Base-by-base conservation (phyloP, 75 land plant species). In the Adiantum capillusveneris region DNA sequence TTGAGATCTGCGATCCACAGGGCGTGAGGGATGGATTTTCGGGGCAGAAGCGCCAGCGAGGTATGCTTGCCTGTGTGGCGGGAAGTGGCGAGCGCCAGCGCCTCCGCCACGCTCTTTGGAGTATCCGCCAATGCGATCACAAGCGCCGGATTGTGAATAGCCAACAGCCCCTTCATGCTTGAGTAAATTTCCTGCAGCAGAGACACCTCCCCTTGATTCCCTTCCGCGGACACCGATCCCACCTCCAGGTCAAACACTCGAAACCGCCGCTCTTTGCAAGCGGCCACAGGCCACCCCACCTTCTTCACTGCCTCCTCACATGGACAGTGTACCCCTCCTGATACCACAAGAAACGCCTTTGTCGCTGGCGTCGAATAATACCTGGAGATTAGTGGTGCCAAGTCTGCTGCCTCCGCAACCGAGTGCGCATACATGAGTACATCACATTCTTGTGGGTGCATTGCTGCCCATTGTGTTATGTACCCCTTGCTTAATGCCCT, bases 401-500 rank as follows among this genome's bases (percentile, higher is more conserved):
- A 65, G 12, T 75, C 80, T 30, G 49, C 69, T 6, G 87, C 94
- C 50, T 95, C 96, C 22, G 45, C 61, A 5, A 84, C n/a, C 0
- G 99, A 84, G 53, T 95, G 92, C 11, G 97, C 96, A 61, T 86
- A 90, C 63, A 95, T 86, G 29, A 95, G 65, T 1, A 83, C 99
- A 64, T 90, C 96, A 13, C 68, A 75, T 56, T 87, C 80, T 65
- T 95, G 99, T 44, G 99, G 99, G 43, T 86, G 7, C 99, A 95
- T 95, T 11, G 86, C 86, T 6, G 99, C 99, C 99, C 99, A 95
- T 24, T 87, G 99, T 1, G 99, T 95, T 3, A 90, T 58, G 63
- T 90, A 95, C 39, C 99, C 99, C 0, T 78, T 72, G 0, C 88
- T 63, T 20, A 95, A 75, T 13, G 96, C 79, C 56, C 81, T 70